Conservation (phyloP, 1,284 basidiomycete genomes). For the Inonotus hispidus region DNA sequence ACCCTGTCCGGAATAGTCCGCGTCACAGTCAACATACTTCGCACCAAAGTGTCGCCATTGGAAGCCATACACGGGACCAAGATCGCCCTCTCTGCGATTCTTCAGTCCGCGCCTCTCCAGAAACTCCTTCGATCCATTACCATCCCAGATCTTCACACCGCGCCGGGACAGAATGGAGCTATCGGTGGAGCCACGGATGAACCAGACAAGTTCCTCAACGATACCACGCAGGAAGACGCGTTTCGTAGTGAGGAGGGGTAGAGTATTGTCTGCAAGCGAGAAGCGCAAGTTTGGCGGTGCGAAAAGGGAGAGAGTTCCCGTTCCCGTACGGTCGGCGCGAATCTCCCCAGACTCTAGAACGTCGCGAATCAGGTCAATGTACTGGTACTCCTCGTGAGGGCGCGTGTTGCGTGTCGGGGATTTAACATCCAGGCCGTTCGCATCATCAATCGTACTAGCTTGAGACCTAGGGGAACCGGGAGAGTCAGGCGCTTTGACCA, state of each 20-base stretch:
- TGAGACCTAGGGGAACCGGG: constrained; percentile 1
- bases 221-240: constrained; percentile 91
- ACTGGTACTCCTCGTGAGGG: constrained; percentile 79
- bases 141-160: constrained; percentile 97
- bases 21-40: constrained; percentile 76
- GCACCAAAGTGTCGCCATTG: constrained; percentile 99
- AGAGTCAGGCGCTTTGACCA: constrained; percentile 7
- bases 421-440: too few relatives aligned
- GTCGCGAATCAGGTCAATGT: constrained; percentile 73
- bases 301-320: constrained; percentile 86
- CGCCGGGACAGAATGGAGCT: constrained; percentile 73
- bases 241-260: constrained; percentile 95
- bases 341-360: constrained; percentile 72
- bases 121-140: constrained; percentile 88
- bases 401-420: not conserved
- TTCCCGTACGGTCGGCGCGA: constrained; percentile 88
- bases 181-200: constrained; percentile 84
- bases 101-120: constrained; percentile 79
- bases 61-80: constrained; percentile 97
- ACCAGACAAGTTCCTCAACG: constrained; percentile 95
- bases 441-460: not conserved
- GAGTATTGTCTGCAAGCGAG: constrained; percentile 63
- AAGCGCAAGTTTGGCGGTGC: constrained; percentile 87
- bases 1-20: constrained; percentile 82
- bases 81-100: constrained; percentile 85